Base-by-base conservation (phyloP, 257 asterid species). In the Asclepias syriaca region DNA sequence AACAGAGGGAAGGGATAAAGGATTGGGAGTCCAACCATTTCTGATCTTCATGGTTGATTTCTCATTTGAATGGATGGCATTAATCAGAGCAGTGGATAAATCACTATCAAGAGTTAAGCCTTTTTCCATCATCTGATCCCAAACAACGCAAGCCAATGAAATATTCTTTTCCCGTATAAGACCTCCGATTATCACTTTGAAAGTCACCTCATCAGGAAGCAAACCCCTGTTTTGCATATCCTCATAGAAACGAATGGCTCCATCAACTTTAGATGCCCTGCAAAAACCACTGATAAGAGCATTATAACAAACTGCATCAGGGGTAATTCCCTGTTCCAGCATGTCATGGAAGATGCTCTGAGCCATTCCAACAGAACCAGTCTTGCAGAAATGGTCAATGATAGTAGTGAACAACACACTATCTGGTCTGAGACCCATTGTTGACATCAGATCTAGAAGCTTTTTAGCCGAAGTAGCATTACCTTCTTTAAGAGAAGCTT, bases 61-160 rank as follows among this genome's bases (percentile, higher is more conserved):
- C 56, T 75, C 86, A 72, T 78, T 85, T 14, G 84, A 69, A 67
- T 77, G 84, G 76, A 88, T 85, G 69, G 91, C 87, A 59, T 79
- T 81, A 37, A 88, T 83, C 69, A 95, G 92, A 74, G 83, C 77
- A 76, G 85, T 86, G 5, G 98, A 90, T 70, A 90, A 79, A 86
- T 88, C 87, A 74, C 85, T 81, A 65, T 95, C 96, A 75, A 92
- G 98, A 6, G 97, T 86, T 81, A 87, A 92, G 40, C 99, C 99
- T 81, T 83, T 88, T 81, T 84, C 96, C 98, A 95, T 90, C 98
- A 95, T 92, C 65, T 82, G 89, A 79, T 92, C 98, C 99, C 99
- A 95, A 50, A 92, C 77, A 54, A 85, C 81, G 84, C 91, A 86
- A 66, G 99, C 99, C 86, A 77, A 71, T 48, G 88, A 69, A 72